Conservation (phyloP, 2,329 filamentous ascomycete genomes). For the Periconia sp. region DNA sequence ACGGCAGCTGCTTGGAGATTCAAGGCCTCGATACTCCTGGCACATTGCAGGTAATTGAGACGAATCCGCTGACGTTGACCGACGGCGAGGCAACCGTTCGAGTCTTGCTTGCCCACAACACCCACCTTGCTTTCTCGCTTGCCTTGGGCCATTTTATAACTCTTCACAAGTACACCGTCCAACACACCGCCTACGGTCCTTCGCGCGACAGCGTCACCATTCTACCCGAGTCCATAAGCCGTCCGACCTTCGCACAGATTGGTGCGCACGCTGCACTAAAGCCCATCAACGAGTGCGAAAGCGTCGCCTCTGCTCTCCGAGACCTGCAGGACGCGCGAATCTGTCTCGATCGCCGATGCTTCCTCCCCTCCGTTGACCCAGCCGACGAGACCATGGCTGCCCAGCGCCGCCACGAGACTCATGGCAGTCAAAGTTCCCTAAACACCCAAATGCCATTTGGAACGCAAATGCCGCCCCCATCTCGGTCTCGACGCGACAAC, state of each 20-base stretch:
- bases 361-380: slow-evolving; percentile 5
- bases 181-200: slow-evolving; percentile 31
- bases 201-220: slow-evolving; percentile 20
- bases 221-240: slow-evolving; percentile 22
- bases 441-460: slow-evolving; percentile 23
- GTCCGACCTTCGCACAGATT: slow-evolving; percentile 5
- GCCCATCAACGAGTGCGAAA: slow-evolving; percentile 10
- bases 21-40: neutral
- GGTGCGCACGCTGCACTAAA: neutral
- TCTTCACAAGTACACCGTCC: slow-evolving; percentile 25
- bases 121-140: neutral
- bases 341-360: slow-evolving; percentile 19
- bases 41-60: slow-evolving; percentile 28
- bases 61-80: slow-evolving; percentile 24
- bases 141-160: slow-evolving; percentile 5
- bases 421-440: slow-evolving; percentile 1
- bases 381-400: slow-evolving; percentile 11
- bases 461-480: slow-evolving; percentile 17
- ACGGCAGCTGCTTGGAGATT: slow-evolving; percentile 36
- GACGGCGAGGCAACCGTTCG: slow-evolving; percentile 27
- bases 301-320: slow-evolving; percentile 6
- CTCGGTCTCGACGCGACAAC: neutral
- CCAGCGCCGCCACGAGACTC: neutral
- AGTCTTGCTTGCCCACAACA: slow-evolving; percentile 2
- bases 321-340: slow-evolving; percentile 15